Evolutionary conservation across 2,329 filamentous ascomycete species (phyloP).

Genomic region (Parastagonospora nodorum): DNA sequence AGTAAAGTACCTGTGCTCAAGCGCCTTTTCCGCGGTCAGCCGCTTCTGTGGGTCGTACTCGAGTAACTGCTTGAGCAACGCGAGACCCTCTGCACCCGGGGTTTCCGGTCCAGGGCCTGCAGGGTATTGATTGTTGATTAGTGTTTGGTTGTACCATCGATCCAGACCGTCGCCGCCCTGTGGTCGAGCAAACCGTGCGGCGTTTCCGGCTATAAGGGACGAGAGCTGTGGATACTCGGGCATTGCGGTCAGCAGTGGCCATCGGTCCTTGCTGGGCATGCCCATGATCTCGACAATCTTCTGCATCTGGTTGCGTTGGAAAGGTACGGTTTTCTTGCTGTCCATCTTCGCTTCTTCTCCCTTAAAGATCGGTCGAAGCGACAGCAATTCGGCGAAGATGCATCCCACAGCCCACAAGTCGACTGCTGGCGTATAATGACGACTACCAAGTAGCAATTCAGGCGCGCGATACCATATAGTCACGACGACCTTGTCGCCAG

Average conservation of each 20-base stretch:
- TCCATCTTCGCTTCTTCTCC: conserved; percentile 99
- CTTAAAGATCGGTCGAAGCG: conserved; percentile 93
- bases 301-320: conserved; percentile 98
- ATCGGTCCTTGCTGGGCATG: conserved; percentile 83
- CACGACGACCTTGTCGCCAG: conserved; percentile 95
- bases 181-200: conserved; percentile 56
- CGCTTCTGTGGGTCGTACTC: conserved; percentile 93
- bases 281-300: conserved; percentile 98
- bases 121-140: conserved; percentile 55
- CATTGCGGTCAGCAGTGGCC: conserved; percentile 84
- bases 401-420: conserved; percentile 98
- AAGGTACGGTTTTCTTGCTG: conserved; percentile 94
- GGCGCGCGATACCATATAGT: conserved; percentile 99
- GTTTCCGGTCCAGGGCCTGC: conserved; percentile 42
- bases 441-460: conserved; percentile 85
- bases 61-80: conserved; percentile 78
- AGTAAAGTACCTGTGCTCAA: conserved; percentile 89
- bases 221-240: conserved; percentile 80
- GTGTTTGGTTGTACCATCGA: conserved; percentile 62
- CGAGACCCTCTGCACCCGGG: conserved; percentile 71
- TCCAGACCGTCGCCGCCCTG: conserved; percentile 63
- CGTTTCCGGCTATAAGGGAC: conserved; percentile 52
- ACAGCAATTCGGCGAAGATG: conserved; percentile 93
- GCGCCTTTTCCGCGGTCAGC: conserved; percentile 82
- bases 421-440: conserved; percentile 97